Evolutionary conservation across 257 asterid species (phyloP), one percentile per base, ranked within the genome.

Genomic region (Plantago ovata): DNA sequence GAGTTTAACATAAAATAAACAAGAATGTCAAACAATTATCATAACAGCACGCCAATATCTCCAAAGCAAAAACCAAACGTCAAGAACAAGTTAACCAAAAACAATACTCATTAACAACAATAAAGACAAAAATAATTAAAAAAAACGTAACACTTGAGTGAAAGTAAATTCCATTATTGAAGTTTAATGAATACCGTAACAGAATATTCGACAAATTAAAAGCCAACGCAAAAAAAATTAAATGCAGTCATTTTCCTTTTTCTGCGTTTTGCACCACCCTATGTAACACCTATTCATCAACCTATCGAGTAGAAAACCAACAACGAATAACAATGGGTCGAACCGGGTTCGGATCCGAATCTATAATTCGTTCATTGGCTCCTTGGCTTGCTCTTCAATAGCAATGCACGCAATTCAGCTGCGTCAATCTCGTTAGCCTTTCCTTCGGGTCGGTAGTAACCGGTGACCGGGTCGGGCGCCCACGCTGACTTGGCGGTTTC

Each of bases 401-500:
- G 80, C 70, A 62, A 53, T 44, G n/a, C 69, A 36, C 92, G 64
- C 48, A 80, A 38, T 70, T 83, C 92, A 0, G 63, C 87, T 24
- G 87, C 83, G 51, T 78, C 92, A 48, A 71, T 21, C 14, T 78
- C 81, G 21, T 76, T 63, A 3, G 10, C 67, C 49, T 69, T 60
- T n/a, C 58, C 74, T 55, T 77, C 92, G 15, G 87, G 92, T 11
- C 83, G 55, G 64, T 80, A 80, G 53, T 62, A 71, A 1, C 92
- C 92, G 42, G 92, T 83, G 0, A 62, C 75, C 53, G 92, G 87
- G 73, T 83, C 87, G 58, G 92, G 92, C 56, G 70, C 83, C 92
- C 87, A 80, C 19, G 83, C 47, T 13, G 66, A 62, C 70, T 73
- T 70, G 38, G 28, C 56, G 8, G 69, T 4, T 13, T 73, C 81